Conservation (phyloP, 2,329 filamentous ascomycete genomes). For the Aspergillus aculeatus region DNA sequence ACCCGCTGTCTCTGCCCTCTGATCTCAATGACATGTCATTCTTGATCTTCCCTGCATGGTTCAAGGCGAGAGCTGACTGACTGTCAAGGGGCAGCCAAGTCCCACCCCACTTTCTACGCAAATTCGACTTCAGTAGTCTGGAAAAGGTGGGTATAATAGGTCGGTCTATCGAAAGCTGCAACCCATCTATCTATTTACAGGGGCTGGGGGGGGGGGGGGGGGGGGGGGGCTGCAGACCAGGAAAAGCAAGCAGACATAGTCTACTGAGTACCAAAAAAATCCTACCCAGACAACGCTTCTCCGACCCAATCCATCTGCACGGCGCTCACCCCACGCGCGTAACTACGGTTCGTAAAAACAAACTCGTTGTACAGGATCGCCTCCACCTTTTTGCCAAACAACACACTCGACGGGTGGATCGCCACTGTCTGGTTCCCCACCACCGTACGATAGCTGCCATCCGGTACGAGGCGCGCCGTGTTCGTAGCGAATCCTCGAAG, state of each 20-base stretch:
- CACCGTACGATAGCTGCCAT: constrained; percentile 62
- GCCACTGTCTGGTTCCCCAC: constrained; percentile 61
- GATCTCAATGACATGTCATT: constrained; percentile 8
- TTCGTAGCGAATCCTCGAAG: constrained; percentile 60
- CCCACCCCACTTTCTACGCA: background rate
- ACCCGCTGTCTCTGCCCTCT: background rate
- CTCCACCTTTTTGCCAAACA: constrained; percentile 61
- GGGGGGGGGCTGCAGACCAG: background rate
- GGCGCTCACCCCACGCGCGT: constrained; percentile 61
- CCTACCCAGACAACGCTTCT: constrained; percentile 44
- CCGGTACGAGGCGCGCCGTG: constrained; percentile 59
- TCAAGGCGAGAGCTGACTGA: background rate
- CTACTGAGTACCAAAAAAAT: background rate
- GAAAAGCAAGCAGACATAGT: background rate
- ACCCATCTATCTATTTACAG: background rate
- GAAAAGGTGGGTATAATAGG: background rate
- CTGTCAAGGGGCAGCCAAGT: background rate
- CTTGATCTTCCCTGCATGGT: constrained; percentile 3
- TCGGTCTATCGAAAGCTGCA: background rate
- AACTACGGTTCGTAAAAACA: constrained; percentile 64
- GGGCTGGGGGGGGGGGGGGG: background rate
- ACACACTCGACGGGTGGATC: constrained; percentile 61
- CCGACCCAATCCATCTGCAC: constrained; percentile 63
- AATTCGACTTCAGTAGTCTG: background rate
- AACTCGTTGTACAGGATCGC: constrained; percentile 66